Evolutionary conservation across 306 rosid species (phyloP).

Genomic region (Inga laurina): DNA sequence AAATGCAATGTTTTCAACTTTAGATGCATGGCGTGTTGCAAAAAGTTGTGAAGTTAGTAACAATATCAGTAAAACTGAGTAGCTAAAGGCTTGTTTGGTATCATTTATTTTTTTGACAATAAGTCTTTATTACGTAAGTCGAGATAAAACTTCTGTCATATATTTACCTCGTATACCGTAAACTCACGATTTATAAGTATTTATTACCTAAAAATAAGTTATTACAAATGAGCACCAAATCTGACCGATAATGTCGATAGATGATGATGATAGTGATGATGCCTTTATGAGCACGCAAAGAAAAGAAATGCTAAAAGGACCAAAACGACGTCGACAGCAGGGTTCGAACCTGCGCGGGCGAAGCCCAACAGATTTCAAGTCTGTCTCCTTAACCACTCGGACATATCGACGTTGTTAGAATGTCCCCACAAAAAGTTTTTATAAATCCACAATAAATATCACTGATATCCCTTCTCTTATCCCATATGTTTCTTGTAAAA

Average conservation of each 20-base stretch:
- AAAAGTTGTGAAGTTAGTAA: background rate
- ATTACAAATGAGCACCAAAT: too few relatives aligned
- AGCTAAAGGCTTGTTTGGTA: too few relatives aligned
- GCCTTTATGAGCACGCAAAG: background rate
- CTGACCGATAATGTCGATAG: background rate
- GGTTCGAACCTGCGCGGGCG: constrained; percentile 13
- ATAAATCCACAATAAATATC: too few relatives aligned
- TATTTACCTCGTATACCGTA: too few relatives aligned
- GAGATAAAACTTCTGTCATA: too few relatives aligned
- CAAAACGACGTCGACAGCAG: background rate
- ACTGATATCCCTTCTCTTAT: too few relatives aligned
- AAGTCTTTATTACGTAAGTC: too few relatives aligned
- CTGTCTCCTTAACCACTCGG: constrained; percentile 21
- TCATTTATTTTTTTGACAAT: too few relatives aligned
- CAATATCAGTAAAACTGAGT: background rate
- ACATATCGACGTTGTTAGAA: background rate
- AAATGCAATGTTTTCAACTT: background rate
- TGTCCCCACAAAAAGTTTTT: accelerated
- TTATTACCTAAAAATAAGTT: too few relatives aligned
- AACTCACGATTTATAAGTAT: too few relatives aligned
- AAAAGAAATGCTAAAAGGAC: background rate
- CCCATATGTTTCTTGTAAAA: too few relatives aligned
- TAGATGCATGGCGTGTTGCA: background rate
- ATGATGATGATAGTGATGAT: background rate
- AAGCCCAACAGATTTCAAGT: constrained; percentile 16